phyloP scores from a whole-genome alignment of 495 filamentous ascomycete species.

The Trichoderma erinaceum region DNA sequence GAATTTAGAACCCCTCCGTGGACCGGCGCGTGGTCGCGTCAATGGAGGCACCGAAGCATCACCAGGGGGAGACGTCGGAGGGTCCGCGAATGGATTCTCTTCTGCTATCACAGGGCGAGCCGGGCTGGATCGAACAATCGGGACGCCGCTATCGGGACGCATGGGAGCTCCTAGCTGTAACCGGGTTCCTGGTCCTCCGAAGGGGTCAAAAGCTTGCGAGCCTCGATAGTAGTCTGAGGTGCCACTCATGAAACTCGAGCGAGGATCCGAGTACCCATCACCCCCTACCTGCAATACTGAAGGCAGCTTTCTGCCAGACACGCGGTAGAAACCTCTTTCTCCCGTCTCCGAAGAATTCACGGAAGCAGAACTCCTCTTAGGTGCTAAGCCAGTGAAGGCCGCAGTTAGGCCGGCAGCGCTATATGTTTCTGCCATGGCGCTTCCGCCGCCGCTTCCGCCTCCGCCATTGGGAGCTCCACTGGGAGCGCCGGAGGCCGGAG shows the following conservation, averaged over 20 bases:
- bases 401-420: conserved; percentile 46
- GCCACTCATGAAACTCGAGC: conserved; percentile 39
- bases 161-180: conserved; percentile 39
- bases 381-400: conserved; percentile 44
- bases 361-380: conserved; percentile 41
- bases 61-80: conserved; percentile 18
- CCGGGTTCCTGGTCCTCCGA: conserved; percentile 28
- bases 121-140: conserved; percentile 39
- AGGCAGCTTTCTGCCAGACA: conserved; percentile 67
- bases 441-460: conserved; percentile 21
- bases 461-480: conserved; percentile 20
- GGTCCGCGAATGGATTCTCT: conserved; percentile 32
- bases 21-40: not conserved
- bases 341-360: conserved; percentile 36
- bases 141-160: conserved; percentile 41
- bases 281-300: conserved; percentile 64
- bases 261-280: conserved; percentile 61
- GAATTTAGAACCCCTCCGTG: conserved; percentile 38
- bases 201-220: conserved; percentile 37
- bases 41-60: conserved; percentile 25
- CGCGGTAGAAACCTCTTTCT: conserved; percentile 47
- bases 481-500: conserved; percentile 22
- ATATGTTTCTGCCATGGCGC: conserved; percentile 45
- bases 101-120: conserved; percentile 39
- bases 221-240: conserved; percentile 45